Evolutionary conservation across 148 eudicot species (phyloP), one percentile per base, ranked within the genome.

Genomic region (Beta vulgaris): DNA sequence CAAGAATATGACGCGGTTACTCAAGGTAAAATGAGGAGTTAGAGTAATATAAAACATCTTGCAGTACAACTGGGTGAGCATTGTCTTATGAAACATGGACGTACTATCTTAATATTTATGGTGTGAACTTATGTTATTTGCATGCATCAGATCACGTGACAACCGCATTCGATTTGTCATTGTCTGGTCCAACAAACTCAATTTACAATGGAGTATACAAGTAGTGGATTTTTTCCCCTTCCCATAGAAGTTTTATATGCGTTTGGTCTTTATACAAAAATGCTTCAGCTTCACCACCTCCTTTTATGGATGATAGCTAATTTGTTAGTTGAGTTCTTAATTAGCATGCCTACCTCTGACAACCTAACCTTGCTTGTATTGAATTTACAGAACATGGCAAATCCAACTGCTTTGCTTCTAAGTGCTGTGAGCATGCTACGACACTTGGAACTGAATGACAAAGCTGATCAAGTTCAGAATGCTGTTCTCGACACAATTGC

Each of bases 391-490:
- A 68, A 76, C 72, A 55, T 92, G 89, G 98, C 97, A 34, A 95
- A 95, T 82, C 98, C 98, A 70, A 95, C 98, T 21, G 98, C 98
- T 51, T 84, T 95, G 82, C 86, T 95, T 15, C 76, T 92, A 82
- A 95, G 98, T 80, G 61, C 93, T 21, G 98, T 93, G 61, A 73
- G 84, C 1, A 95, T 95, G 98, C 86, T 95, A 69, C 91, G 86
- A 59, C 98, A 95, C 82, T 82, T 95, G 83, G 86, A 90, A 74
- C 82, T 95, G 55, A 84, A 88, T 66, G 97, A 90, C 48, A 90
- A 92, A 77, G 98, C 98, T 14, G 96, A 92, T 15, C 79, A 68
- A 65, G 87, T 95, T 75, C 97, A 95, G 71, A 86, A 85, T 65
- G 98, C 98, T 42, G 81, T 95, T 62, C 67, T 95, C 49, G 76